A percentile compares a stretch with the other conserved stretches of the same genome.
Evolutionary conservation across 116 monocot genomes (phyloP).

Genomic region (Zostera marina): DNA sequence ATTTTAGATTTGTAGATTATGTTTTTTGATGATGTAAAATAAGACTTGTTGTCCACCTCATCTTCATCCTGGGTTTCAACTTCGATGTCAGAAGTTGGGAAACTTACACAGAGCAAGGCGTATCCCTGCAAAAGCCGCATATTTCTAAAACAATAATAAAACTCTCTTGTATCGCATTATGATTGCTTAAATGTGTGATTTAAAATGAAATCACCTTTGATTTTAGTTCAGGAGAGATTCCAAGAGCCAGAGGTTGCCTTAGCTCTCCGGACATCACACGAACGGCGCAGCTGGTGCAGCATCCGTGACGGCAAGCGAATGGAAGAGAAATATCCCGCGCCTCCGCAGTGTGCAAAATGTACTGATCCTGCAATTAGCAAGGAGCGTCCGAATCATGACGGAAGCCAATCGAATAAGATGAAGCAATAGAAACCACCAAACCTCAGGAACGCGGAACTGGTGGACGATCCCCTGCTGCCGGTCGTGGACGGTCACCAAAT

Average conservation of each 20-base stretch:
- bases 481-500: conserved; percentile 69
- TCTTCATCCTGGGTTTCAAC: conserved; percentile 98
- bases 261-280: conserved; percentile 84
- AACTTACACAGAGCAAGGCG: conserved; percentile 88
- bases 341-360: conserved; percentile 74
- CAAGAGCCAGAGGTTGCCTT: conserved; percentile 89
- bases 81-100: conserved; percentile 80
- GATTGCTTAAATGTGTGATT: too few species aligned
- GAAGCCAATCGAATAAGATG: too few species aligned
- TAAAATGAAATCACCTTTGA: conserved; percentile 21
- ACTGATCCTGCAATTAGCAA: conserved; percentile 43
- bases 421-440: conserved; percentile 4
- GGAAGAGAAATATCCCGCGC: conserved; percentile 55
- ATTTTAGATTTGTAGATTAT: too few species aligned
- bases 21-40: too few species aligned
- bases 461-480: conserved; percentile 55
- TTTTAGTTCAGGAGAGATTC: conserved; percentile 85
- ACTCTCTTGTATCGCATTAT: too few species aligned
- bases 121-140: conserved; percentile 65
- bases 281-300: conserved; percentile 95
- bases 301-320: conserved; percentile 94
- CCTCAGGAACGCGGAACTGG: conserved; percentile 75
- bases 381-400: background rate
- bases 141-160: too few species aligned
- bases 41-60: conserved; percentile 26